Percentiles rank a stretch among this genome's conserved stretches.
Evolutionary conservation across 495 filamentous ascomycete species (phyloP).

Genomic region (Astrocystis sublimbata): DNA sequence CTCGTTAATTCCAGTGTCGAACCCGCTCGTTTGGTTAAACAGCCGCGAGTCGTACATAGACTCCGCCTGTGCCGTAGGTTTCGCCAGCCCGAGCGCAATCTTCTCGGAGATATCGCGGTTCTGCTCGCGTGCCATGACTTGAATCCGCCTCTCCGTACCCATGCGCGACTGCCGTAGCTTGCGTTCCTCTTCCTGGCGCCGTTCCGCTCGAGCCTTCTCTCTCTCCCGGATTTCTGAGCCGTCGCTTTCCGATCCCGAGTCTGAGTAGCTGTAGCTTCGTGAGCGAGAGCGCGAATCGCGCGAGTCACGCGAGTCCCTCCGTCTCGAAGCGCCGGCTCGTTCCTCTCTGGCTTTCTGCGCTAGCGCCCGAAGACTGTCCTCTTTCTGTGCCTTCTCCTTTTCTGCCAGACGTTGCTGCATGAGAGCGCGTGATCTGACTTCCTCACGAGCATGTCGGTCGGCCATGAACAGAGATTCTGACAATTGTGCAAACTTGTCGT

Average conservation of each 20-base stretch:
- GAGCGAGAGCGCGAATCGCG: constrained; percentile 50
- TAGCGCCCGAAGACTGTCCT: constrained; percentile 85
- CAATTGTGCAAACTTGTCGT: constrained; percentile 98
- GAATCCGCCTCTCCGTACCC: constrained; percentile 86
- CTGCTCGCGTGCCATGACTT: constrained; percentile 91
- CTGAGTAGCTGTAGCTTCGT: constrained; percentile 57
- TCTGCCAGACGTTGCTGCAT: constrained; percentile 98
- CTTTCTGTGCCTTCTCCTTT: constrained; percentile 91
- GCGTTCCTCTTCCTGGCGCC: constrained; percentile 77
- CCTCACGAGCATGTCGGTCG: constrained; percentile 91
- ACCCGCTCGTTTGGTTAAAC: constrained; percentile 91
- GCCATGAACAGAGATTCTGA: constrained; percentile 92
- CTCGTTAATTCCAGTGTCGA: constrained; percentile 91
- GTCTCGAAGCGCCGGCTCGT: constrained; percentile 57
- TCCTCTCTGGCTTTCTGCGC: constrained; percentile 92
- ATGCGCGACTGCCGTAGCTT: constrained; percentile 92
- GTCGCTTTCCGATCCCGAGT: constrained; percentile 63
- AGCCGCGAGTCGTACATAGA: constrained; percentile 95
- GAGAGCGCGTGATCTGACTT: constrained; percentile 85
- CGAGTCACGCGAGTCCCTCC: constrained; percentile 48
- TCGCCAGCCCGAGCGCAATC: constrained; percentile 91
- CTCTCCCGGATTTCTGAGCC: constrained; percentile 72
- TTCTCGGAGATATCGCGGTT: constrained; percentile 98
- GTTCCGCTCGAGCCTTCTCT: constrained; percentile 74
- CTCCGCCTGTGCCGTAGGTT: constrained; percentile 86